Percentiles rank a stretch among this genome's conserved stretches.
Evolutionary conservation across 495 filamentous ascomycete species (phyloP).

Genomic region (Copromyces sp.): DNA sequence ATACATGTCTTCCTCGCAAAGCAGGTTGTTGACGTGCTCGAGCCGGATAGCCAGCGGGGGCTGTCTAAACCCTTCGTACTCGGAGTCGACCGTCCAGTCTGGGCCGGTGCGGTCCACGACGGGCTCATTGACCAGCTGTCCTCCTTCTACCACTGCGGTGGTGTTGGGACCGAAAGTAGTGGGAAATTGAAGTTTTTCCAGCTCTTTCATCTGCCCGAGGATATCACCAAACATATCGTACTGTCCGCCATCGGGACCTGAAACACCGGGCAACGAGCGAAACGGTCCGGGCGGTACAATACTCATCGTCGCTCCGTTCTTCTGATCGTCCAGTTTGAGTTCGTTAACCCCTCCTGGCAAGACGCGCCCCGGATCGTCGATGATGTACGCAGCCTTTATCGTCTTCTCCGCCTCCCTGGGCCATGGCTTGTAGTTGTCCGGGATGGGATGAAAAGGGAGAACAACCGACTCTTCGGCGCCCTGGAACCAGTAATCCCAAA

Average conservation of each 20-base stretch:
- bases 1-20: slow-evolving; percentile 23
- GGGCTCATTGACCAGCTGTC: not conserved
- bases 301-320: not conserved
- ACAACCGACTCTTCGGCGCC: not conserved
- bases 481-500: slow-evolving; percentile 5
- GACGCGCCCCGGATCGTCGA: not conserved
- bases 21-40: slow-evolving; percentile 17
- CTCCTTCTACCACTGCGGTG: not conserved
- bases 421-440: not conserved
- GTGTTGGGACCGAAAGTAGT: not conserved
- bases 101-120: not conserved
- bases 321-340: not conserved
- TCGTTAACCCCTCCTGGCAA: not conserved
- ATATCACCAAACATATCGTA: not conserved
- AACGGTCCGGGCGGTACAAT: not conserved
- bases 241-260: not conserved
- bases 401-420: not conserved
- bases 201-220: not conserved
- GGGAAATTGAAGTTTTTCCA: not conserved
- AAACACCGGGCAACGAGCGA: not conserved
- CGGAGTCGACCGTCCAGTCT: slow-evolving; percentile 15
- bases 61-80: slow-evolving; percentile 11
- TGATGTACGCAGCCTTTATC: not conserved
- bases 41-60: slow-evolving; percentile 18
- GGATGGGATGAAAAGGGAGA: slow-evolving; percentile 1